Base-by-base conservation (phyloP, 2,329 filamentous ascomycete genomes). In the Lecanoromycetidae sp. region DNA sequence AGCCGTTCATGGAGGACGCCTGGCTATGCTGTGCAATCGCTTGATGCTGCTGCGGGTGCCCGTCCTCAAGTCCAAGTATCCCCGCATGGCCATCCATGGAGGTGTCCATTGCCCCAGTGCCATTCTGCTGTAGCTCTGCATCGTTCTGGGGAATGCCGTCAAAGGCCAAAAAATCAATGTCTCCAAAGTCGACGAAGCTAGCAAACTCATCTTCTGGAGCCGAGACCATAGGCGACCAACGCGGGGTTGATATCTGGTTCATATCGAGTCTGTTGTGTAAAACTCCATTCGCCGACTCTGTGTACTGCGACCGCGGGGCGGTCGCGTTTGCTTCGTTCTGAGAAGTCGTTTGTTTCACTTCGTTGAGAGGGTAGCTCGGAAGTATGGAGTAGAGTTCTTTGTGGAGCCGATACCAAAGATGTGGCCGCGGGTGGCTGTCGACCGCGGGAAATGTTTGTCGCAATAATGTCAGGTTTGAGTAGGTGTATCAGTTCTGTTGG, bases 101-200 rank as follows among this genome's bases (percentile, higher is more conserved):
- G 22, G 38, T 49, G 17, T 50, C 49, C 45, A 52, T 48, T 36
- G 38, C 36, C 25, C 23, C 50, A 20, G 27, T 45, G 34, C 29
- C 44, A 44, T 48, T 41, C 7, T 52, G 30, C 35, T 49, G 48
- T 12, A 46, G 17, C 20, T 44, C 44, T 17, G 22, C 34, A 25
- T 32, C 37, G 9, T 44, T 36, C 7, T 45, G 34, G 17, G 60
- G 54, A 44, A 64, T 60, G 19, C 58, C 58, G 40, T 65, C 57
- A 42, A 58, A 63, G 56, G 50, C 58, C 9, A 40, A 57, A 50
- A 71, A 70, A 30, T 66, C 66, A 55, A 67, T 37, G 22, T 54
- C 53, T 50, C 66, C 66, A 57, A 71, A 69, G 45, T 71, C 67
- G 49, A 71, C 64, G 49, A 71, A 67, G 48, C 66, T 69, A 48